phyloP scores from a whole-genome alignment of 805 yeast species.

The Wickerhamiella allomyrinae region DNA sequence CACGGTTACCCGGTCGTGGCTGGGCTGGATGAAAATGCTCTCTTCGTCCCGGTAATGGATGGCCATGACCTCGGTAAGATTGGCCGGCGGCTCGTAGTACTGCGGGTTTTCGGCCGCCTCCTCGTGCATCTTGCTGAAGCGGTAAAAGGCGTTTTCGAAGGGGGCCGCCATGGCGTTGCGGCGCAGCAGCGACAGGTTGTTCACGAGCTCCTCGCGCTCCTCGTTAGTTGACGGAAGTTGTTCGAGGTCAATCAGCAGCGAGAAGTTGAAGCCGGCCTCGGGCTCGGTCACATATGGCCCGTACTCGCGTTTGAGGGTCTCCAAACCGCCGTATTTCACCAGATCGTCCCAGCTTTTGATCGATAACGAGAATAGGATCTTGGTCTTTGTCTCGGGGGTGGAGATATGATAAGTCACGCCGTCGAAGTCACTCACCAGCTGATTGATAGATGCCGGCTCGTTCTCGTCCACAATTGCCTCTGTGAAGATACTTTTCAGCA shows the following conservation, averaged over 20 bases:
- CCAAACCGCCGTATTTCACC: constrained; percentile 40
- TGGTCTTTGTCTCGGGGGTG: constrained; percentile 61
- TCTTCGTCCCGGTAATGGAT: constrained; percentile 88
- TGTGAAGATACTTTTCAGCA: constrained; percentile 65
- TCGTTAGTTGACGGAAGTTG: constrained; percentile 28
- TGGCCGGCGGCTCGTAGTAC: constrained; percentile 29
- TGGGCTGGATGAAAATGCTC: constrained; percentile 76
- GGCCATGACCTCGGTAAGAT: constrained; percentile 44
- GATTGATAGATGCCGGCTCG: constrained; percentile 44
- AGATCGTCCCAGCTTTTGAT: constrained; percentile 71
- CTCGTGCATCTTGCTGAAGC: constrained; percentile 48
- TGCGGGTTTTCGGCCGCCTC: constrained; percentile 27
- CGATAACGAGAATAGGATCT: constrained; percentile 51
- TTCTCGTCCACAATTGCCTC: constrained; percentile 46
- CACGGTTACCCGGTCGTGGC: constrained; percentile 92
- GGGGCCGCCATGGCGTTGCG: constrained; percentile 88
- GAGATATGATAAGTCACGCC: constrained; percentile 88
- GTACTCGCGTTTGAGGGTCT: constrained; percentile 33
- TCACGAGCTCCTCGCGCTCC: constrained; percentile 40
- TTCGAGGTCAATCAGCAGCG: constrained; percentile 51
- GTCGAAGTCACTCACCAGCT: constrained; percentile 89
- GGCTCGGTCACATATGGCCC: constrained; percentile 36
- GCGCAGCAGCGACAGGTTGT: constrained; percentile 59
- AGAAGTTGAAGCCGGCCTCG: constrained; percentile 74
- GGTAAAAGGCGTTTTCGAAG: constrained; percentile 67